Evolutionary conservation across 2,329 filamentous ascomycete species (phyloP).

Genomic region (Pestalotiopsis sp.): DNA sequence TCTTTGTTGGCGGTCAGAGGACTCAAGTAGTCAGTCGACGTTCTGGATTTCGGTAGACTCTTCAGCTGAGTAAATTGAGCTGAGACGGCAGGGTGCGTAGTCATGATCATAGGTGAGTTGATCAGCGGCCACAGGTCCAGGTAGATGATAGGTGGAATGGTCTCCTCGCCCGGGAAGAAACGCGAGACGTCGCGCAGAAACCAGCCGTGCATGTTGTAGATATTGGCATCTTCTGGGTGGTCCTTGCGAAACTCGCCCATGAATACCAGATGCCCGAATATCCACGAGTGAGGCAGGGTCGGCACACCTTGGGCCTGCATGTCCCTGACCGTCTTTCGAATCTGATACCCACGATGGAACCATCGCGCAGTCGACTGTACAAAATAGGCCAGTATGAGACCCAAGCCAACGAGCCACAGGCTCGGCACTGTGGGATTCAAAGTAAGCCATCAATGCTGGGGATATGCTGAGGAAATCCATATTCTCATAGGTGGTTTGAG

Average conservation of each 20-base stretch:
- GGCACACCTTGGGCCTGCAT: conserved; percentile 1
- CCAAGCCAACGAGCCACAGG: background rate
- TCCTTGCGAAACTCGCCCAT: conserved; percentile 5
- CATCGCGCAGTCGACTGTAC: background rate
- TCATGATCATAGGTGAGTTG: background rate
- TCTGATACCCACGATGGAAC: background rate
- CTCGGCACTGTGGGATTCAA: background rate
- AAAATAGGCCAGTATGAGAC: background rate
- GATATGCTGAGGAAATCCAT: background rate
- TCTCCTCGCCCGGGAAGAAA: conserved; percentile 7
- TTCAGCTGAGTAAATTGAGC: conserved; percentile 10
- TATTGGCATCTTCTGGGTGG: conserved; percentile 4
- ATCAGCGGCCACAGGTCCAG: conserved; percentile 11
- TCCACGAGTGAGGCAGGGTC: conserved; percentile 5
- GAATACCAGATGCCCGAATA: conserved; percentile 4
- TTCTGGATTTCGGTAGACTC: conserved; percentile 7
- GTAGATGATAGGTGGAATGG: conserved; percentile 7
- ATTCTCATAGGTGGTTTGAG: background rate
- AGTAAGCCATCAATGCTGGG: background rate
- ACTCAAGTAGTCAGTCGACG: background rate
- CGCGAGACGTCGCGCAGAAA: background rate
- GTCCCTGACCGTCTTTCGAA: background rate
- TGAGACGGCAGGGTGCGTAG: conserved; percentile 1
- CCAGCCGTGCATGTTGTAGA: conserved; percentile 2
- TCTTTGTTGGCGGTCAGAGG: conserved; percentile 18